Base-by-base conservation (phyloP, 768 basidiomycete species). In the Gelatoporia subvermispora region DNA sequence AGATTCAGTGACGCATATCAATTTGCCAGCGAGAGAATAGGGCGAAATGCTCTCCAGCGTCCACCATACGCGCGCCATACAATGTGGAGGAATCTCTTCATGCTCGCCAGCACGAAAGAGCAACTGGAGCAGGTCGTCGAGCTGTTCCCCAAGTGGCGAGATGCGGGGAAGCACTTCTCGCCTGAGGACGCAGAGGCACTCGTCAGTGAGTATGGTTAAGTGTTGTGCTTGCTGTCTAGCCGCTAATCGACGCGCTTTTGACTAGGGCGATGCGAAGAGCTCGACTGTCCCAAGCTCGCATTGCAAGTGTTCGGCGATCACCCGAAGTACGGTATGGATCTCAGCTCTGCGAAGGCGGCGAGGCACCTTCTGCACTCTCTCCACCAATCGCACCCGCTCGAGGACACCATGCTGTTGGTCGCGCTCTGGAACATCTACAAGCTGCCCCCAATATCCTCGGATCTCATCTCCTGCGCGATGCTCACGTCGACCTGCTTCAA, bases 211-310 rank as follows among this genome's bases (percentile, higher is more conserved):
- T 77, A 2, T 22, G n/a, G 8, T 47, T 41, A 51, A 22, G 2
- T 21, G 3, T 22, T 21, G 53, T 24, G 48, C 43, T 18, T 9
- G 7, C 3, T 43, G 20, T 20, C 2, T n/a, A n/a, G n/a, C n/a
- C 4, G n/a, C 39, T 7, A 38, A 3, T 43, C 9, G n/a, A 8
- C 18, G 20, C 20, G 10, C 38, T 17, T 11, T 18, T 8, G 22
- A 16, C n/a, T 25, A 88, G 84, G 77, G 20, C 84, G 85, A 8
- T 86, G 83, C 46, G 69, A 75, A 50, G 74, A 83, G 56, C 72
- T 85, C 1, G 59, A 65, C 13, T 78, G 78, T 48, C 78, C 80
- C 3, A 56, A 65, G 21, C 72, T 85, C 35, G 82, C 83, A 3
- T 66, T 88, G 11, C 66, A 75, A 28, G 76, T 84, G 18, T 82